These are phyloP conservation scores for Coprinopsis cinerea DNA, from an alignment of 768 basidiomycete species.

Conservation along the genomic window DNA sequence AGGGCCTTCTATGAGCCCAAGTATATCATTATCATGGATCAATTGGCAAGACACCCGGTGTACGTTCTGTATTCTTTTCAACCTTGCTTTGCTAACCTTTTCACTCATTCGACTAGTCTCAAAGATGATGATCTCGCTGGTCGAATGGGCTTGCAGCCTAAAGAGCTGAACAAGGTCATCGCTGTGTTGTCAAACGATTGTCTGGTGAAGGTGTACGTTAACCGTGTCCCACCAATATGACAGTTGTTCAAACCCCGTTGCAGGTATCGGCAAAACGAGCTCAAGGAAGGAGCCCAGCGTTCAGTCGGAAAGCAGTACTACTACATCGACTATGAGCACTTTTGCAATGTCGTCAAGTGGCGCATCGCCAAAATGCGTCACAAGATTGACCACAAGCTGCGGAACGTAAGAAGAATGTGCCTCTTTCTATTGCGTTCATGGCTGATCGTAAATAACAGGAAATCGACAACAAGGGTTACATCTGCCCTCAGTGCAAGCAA, in stretches of 20 bases:
- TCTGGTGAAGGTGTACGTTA: slow-evolving; percentile 67
- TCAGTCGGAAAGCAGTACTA: slow-evolving; percentile 89
- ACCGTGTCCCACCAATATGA: slow-evolving; percentile 5
- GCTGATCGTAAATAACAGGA: slow-evolving; percentile 46
- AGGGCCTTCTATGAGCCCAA: slow-evolving; percentile 94
- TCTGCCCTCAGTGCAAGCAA: slow-evolving; percentile 84
- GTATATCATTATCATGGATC: slow-evolving; percentile 88
- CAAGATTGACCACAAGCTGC: slow-evolving; percentile 81
- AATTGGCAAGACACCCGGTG: slow-evolving; percentile 89
- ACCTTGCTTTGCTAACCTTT: slow-evolving; percentile 3
- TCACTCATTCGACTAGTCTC: slow-evolving; percentile 66
- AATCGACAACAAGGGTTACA: slow-evolving; percentile 95
- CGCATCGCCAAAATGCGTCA: slow-evolving; percentile 88
- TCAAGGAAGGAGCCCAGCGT: slow-evolving; percentile 84
- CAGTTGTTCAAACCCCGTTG: neutral
- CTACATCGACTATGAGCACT: slow-evolving; percentile 92
- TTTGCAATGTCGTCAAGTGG: slow-evolving; percentile 98
- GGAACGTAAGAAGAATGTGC: slow-evolving; percentile 57
- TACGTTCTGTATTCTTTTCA: slow-evolving; percentile 48
- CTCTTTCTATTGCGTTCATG: neutral
- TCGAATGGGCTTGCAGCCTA: slow-evolving; percentile 81
- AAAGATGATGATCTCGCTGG: slow-evolving; percentile 94
- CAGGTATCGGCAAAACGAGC: slow-evolving; percentile 87
- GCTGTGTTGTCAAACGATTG: slow-evolving; percentile 74
- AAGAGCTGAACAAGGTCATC: slow-evolving; percentile 87